Evolutionary conservation across 495 filamentous ascomycete genomes (phyloP).

Genomic region (Xylaria venustula): DNA sequence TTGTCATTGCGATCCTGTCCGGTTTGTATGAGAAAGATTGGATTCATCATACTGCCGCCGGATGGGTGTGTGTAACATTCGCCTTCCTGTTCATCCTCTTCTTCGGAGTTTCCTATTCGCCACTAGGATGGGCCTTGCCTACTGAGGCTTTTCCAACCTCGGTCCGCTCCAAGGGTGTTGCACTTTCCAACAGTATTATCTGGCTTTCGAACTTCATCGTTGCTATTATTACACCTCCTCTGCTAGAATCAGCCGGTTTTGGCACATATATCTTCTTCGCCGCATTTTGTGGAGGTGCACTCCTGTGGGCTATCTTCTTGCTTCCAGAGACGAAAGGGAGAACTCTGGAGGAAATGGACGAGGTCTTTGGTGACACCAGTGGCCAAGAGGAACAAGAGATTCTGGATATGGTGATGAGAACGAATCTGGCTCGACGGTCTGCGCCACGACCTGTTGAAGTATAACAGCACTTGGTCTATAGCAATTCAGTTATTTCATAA

Average conservation of each 20-base stretch:
- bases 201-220: constrained; percentile 44
- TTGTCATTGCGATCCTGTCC: constrained; percentile 57
- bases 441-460: too few relatives aligned
- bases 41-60: constrained; percentile 46
- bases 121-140: constrained; percentile 43
- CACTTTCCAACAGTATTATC: constrained; percentile 38
- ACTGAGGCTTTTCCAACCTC: constrained; percentile 58
- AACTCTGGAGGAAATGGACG: constrained; percentile 31
- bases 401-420: too few relatives aligned
- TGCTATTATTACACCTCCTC: constrained; percentile 37
- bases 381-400: neutral
- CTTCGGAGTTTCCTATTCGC: constrained; percentile 49
- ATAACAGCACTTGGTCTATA: too few relatives aligned
- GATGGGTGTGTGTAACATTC: constrained; percentile 59
- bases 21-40: constrained; percentile 49
- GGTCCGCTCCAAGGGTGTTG: constrained; percentile 56
- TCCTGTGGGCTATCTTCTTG: constrained; percentile 23
- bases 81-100: constrained; percentile 62
- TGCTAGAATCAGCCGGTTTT: constrained; percentile 56
- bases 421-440: too few relatives aligned
- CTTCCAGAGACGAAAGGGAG: constrained; percentile 33
- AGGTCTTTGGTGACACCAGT: constrained; percentile 23
- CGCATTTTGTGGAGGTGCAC: constrained; percentile 16
- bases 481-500: too few relatives aligned
- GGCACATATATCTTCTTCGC: constrained; percentile 70